These are phyloP conservation scores for Tylopilus vinaceipallidus DNA, from an alignment of 768 basidiomycete genomes.

Conservation along the genomic window DNA sequence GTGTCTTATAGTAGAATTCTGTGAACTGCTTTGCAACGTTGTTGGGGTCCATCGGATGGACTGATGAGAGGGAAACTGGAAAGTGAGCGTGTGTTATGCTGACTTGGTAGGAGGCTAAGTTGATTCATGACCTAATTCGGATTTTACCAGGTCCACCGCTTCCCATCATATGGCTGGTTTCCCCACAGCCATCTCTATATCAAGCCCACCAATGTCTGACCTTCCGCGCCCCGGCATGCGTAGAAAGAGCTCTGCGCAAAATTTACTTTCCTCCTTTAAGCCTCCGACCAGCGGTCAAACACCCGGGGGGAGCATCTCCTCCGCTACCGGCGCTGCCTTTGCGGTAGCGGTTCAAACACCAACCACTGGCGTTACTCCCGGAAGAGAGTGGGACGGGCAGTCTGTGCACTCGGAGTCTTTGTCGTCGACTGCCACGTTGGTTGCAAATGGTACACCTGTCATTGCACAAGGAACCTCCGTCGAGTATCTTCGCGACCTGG, in stretches of 20 bases:
- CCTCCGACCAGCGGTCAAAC: slow-evolving; percentile 23
- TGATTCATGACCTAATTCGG: slow-evolving; percentile 19
- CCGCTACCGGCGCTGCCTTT: slow-evolving; percentile 39
- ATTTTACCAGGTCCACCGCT: slow-evolving; percentile 1
- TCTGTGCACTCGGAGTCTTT: slow-evolving; percentile 53
- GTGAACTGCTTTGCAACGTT: slow-evolving; percentile 76
- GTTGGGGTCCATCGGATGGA: slow-evolving; percentile 69
- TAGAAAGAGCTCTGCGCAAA: slow-evolving; percentile 84
- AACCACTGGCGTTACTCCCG: slow-evolving; percentile 37
- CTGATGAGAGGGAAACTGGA: slow-evolving; percentile 11
- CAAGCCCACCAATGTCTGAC: slow-evolving; percentile 31
- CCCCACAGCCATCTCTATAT: slow-evolving; percentile 14
- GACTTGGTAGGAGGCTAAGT: slow-evolving; percentile 1
- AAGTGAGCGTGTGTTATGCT: slow-evolving; percentile 2
- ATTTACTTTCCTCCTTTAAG: slow-evolving; percentile 76
- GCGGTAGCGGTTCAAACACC: slow-evolving; percentile 35
- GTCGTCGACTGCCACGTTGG: slow-evolving; percentile 38
- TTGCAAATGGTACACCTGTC: slow-evolving; percentile 33
- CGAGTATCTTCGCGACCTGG: slow-evolving; percentile 75
- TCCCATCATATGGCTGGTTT: slow-evolving; percentile 23
- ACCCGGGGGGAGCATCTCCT: slow-evolving; percentile 34
- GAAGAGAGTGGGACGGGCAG: slow-evolving; percentile 73
- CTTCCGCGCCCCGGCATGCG: slow-evolving; percentile 61
- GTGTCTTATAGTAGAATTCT: slow-evolving; percentile 79
- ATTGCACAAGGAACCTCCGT: slow-evolving; percentile 63